Evolutionary conservation across 345 rosid species (phyloP).

Genomic region (Boechera divaricarpa): DNA sequence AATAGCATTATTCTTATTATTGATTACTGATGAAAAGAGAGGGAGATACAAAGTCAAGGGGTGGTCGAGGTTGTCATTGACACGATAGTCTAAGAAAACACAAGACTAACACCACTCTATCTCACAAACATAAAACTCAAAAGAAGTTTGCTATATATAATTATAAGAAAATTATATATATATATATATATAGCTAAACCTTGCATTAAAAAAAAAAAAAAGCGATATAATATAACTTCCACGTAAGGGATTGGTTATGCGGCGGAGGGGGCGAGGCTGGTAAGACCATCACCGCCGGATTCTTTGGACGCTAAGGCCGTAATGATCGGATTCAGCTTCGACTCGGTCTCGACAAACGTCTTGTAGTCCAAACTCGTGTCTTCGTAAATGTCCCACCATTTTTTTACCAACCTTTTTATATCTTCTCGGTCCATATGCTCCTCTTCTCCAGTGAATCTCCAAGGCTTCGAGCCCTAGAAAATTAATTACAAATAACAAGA

Average conservation of each 20-base stretch:
- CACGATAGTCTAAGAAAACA: too few species aligned
- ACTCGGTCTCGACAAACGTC: constrained; percentile 19
- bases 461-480: constrained; percentile 68
- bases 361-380: constrained; percentile 60
- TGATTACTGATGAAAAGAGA: too few species aligned
- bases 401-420: constrained; percentile 57
- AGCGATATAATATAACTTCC: neutral
- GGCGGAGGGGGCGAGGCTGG: constrained; percentile 32
- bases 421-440: constrained; percentile 67
- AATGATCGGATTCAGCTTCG: constrained; percentile 25
- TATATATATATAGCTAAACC: neutral
- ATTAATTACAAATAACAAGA: constrained; percentile 1
- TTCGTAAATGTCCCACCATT: constrained; percentile 69
- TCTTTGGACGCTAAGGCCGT: constrained; percentile 17
- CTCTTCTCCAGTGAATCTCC: constrained; percentile 67
- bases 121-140: too few species aligned
- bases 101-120: too few species aligned
- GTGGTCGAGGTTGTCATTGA: too few species aligned
- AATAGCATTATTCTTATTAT: too few species aligned
- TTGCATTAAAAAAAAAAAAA: neutral
- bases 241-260: constrained; percentile 5
- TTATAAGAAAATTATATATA: constrained; percentile 7
- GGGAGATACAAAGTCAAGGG: too few species aligned
- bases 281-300: neutral
- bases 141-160: constrained; percentile 11